These are phyloP conservation scores for Volvox reticuliferus DNA, from an alignment of 139 green algal genomes.

Conservation along the genomic window DNA sequence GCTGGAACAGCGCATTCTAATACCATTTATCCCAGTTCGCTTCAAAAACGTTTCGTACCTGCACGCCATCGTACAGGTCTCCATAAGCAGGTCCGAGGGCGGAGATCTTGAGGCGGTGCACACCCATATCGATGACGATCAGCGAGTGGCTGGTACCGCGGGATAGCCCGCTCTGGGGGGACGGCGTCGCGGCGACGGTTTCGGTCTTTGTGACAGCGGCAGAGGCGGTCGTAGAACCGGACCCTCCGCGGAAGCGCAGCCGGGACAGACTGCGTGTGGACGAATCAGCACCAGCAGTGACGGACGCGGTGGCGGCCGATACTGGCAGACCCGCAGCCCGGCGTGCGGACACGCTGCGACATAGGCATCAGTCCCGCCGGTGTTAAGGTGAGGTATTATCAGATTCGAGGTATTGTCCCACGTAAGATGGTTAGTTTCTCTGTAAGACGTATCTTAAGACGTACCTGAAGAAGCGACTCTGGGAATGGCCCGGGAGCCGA, in stretches of 20 bases:
- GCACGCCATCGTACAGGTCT: conserved; percentile 43
- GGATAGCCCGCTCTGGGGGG: not conserved
- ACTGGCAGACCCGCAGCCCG: not conserved
- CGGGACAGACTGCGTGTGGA: not conserved
- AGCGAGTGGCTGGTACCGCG: conserved; percentile 12
- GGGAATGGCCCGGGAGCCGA: too few relatives aligned
- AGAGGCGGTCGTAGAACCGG: not conserved
- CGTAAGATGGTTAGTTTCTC: too few relatives aligned
- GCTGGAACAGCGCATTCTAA: too few relatives aligned
- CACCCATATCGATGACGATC: conserved; percentile 13
- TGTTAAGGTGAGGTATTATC: too few relatives aligned
- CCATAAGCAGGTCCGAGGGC: conserved; percentile 14
- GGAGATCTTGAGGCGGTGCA: conserved; percentile 43
- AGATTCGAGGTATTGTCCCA: too few relatives aligned
- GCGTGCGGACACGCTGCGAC: not conserved
- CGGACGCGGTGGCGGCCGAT: not conserved
- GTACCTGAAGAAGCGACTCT: too few relatives aligned
- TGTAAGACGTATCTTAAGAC: too few relatives aligned
- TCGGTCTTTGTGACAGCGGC: not conserved
- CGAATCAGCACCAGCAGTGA: not conserved
- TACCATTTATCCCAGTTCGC: not conserved
- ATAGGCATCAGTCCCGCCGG: too few relatives aligned
- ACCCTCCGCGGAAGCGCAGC: not conserved
- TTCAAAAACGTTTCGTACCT: not conserved
- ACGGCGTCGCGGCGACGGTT: not conserved